Evolutionary conservation across 208 protist genomes (phyloP), one percentile per base, ranked within the genome.

Genomic region (Trichomonas gallinae): DNA sequence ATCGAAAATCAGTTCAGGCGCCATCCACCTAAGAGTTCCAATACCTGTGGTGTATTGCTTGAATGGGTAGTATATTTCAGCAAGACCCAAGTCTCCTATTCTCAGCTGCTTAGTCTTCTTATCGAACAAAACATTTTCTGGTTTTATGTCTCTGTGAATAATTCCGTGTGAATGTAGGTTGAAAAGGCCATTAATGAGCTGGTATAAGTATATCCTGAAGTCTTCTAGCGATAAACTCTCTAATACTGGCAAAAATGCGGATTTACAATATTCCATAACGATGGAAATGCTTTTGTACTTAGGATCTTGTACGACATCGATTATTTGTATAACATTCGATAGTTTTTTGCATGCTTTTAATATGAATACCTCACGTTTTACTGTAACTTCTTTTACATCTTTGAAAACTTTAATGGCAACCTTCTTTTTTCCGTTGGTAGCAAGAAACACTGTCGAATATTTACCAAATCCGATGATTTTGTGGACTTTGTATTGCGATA

Each of bases 121-220:
- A 97, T 99, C 99, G 97, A 99, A 99, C 98, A 99, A 99, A 26
- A 99, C 98, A 96, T 99, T 99, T 96, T 99, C 99, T 45, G 99
- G 99, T 97, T 99, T 99, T 2, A 93, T 40, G 38, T 93, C 87
- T 51, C 87, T 23, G 31, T 93, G 87, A 42, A 93, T 93, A 38
- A 93, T 93, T 51, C 87, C 87, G 13, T 63, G 63, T 21, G 96
- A 97, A 96, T 97, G 97, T 44, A 97, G 97, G 3, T 58, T 81
- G 38, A 97, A 96, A 58, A 87, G 48, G 48, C 97, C 97, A 96
- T 97, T 97, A 42, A 99, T 97, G 36, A 99, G 97, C 97, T 99
- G 98, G 97, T 99, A 99, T 0, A 99, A 98, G 97, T 99, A 99
- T 97, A 98, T 99, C 81, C 99, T 98, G 96, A 99, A 98, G 96